Evolutionary conservation across 1,284 basidiomycete species (phyloP), one percentile per base, ranked within the genome.

Genomic region (Trichosporon ovoides): DNA sequence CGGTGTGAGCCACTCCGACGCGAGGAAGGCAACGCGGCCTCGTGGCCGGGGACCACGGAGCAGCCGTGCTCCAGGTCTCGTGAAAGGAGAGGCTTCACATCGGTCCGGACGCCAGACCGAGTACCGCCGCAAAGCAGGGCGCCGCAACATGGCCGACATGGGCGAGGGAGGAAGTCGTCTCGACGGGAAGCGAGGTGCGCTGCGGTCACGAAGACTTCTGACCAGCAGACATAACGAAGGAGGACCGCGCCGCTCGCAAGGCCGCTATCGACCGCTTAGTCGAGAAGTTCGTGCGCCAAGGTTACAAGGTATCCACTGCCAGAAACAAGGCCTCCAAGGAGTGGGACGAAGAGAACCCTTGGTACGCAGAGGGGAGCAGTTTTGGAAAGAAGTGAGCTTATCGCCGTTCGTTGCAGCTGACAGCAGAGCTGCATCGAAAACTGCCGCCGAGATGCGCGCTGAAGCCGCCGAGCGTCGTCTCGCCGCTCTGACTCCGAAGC

Each of bases 41-140:
- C 37, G 52, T 10, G 52, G 61, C 0, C 57, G 68, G 16, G 66
- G 68, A 13, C 69, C 67, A 11, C 53, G 56, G 3, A 58, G 64
- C 31, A 69, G 65, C 52, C 62, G 56, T 2, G 55, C 55, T 1
- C 63, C 65, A 1, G 68, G 68, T 5, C 59, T 76, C 6, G 73
- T 73, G 46, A 68, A 72, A 52, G 73, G 73, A 14, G 70, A 71
- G 57, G 73, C 74, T 3, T 73, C 70, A 0, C 69, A 68, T 38
- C 59, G 59, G n/a, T 73, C 71, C 13, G 74, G 74, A 1, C 40
- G 71, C 6, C 74, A 76, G 57, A 76, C 74, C 0, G 71, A 73
- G 16, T 71, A 71, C 48, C 55, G 48, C 5, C 61, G 66, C 20
- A 74, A 74, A 53, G 65, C 69, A 3, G 73, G 69, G 6, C 51